Conservation (phyloP, 805 yeast genomes). For the Starmerella etchellsii region DNA sequence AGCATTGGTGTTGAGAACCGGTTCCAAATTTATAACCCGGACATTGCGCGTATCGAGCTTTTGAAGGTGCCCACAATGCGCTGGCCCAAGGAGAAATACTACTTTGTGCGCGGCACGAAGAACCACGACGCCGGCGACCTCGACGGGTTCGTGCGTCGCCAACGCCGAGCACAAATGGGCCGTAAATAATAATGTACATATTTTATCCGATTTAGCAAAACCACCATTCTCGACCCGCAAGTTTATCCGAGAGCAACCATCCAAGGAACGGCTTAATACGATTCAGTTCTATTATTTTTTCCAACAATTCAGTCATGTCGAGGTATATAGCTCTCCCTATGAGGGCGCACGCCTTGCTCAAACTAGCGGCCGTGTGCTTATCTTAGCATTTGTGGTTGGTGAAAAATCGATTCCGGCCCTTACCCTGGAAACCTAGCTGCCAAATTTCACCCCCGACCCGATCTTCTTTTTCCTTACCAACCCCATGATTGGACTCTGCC, state of each 20-base stretch:
- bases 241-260: too few relatives aligned
- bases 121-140: constrained; percentile 30
- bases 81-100: constrained; percentile 72
- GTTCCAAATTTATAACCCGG: constrained; percentile 70
- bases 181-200: background rate
- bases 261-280: too few relatives aligned
- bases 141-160: constrained; percentile 26
- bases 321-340: too few relatives aligned
- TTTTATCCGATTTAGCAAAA: too few relatives aligned
- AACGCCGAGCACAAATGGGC: constrained; percentile 9
- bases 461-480: background rate
- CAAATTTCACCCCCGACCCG: too few relatives aligned
- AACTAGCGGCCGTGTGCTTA: too few relatives aligned
- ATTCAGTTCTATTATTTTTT: too few relatives aligned
- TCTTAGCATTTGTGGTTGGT: too few relatives aligned
- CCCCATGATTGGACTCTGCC: constrained; percentile 1
- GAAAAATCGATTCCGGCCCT: background rate
- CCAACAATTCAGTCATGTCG: too few relatives aligned
- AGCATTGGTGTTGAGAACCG: constrained; percentile 78
- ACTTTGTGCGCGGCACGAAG: constrained; percentile 59
- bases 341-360: too few relatives aligned
- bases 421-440: too few relatives aligned
- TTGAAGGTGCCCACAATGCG: constrained; percentile 59
- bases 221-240: too few relatives aligned
- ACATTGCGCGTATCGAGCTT: constrained; percentile 62